Evolutionary conservation across 2,329 filamentous ascomycete species (phyloP).

Genomic region (Penicillium sp.): DNA sequence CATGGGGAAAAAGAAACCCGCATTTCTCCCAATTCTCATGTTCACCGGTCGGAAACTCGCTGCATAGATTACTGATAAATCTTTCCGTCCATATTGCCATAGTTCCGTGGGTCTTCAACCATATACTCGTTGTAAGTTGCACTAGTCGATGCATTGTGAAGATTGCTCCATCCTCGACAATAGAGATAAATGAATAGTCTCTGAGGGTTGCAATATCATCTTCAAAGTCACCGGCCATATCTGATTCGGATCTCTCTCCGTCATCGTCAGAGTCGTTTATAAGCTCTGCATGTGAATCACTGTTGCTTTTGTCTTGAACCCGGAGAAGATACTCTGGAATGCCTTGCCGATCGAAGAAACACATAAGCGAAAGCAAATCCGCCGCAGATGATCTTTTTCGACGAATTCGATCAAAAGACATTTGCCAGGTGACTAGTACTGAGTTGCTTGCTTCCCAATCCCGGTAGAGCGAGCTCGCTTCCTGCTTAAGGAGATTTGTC

Average conservation of each 20-base stretch:
- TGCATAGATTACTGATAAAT: neutral
- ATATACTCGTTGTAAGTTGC: conserved; percentile 1
- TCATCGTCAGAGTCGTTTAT: neutral
- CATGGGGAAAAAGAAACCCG: conserved; percentile 26
- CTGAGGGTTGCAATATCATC: neutral
- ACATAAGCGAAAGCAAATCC: conserved; percentile 9
- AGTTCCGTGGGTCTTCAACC: conserved; percentile 25
- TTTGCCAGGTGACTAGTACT: conserved; percentile 31
- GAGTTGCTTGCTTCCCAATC: conserved; percentile 24
- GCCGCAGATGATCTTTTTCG: conserved; percentile 2
- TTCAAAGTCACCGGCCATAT: neutral
- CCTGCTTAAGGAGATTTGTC: conserved; percentile 25
- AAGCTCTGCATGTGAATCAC: neutral
- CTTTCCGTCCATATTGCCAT: conserved; percentile 22
- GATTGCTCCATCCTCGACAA: too few relatives aligned
- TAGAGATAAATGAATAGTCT: neutral
- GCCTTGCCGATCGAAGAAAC: conserved; percentile 28
- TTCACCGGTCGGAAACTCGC: conserved; percentile 15
- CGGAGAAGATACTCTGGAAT: conserved; percentile 25
- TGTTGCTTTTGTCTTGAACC: neutral
- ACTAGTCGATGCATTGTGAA: too few relatives aligned
- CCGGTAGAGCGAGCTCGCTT: conserved; percentile 21
- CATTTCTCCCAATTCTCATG: conserved; percentile 9
- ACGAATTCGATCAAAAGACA: conserved; percentile 33
- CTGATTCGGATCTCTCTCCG: neutral